Base-by-base conservation (phyloP, 805 yeast species). In the Saccharomycopsis sp. region DNA sequence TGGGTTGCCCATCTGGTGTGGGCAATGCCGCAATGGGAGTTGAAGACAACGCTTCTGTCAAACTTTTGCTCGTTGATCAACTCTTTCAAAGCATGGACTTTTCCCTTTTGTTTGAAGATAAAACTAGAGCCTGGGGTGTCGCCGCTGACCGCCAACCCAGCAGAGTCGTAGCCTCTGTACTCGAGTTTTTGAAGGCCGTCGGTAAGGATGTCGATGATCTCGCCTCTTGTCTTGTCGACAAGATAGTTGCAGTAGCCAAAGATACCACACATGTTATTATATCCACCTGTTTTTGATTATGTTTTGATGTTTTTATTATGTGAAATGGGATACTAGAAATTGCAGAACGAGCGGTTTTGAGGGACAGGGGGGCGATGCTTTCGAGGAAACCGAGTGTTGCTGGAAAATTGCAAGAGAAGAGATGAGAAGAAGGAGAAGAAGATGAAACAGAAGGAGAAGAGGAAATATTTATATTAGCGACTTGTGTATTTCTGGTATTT, bases 1-100 rank as follows among this genome's bases (percentile, higher is more conserved):
- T 92, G 99, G 29, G 99, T 92, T 38, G 99, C 99, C 99, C 99
- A 92, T 69, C 99, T 83, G 10, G 99, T 92, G 65, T 92, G 99
- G 18, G 98, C 97, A 60, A 92, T 92, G 58, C 95, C 98, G 46
- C 79, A 87, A 59, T 92, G 98, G 60, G 80, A 76, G 53, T 75
- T 79, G 57, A 85, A 87, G 16, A 75, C 69, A 46, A 73, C 77
- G 21, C 69, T 62, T 52, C 80, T 69, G 54, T 81, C 74, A 43
- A 78, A 71, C 34, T 73, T 60, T 17, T 60, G 56, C 17, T 59
- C 50, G 23, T 63, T 67, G 51, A 84, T 76, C 19, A 21, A 15
- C 12, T 37, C 40, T 25, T 72, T 80, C 59, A 92, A 77, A 43
- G 77, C 80, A 50, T 73, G 74, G 52, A 92, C 99, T 63, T 92